Conservation (phyloP, 768 basidiomycete species). For the Daedaleopsis nitida region DNA sequence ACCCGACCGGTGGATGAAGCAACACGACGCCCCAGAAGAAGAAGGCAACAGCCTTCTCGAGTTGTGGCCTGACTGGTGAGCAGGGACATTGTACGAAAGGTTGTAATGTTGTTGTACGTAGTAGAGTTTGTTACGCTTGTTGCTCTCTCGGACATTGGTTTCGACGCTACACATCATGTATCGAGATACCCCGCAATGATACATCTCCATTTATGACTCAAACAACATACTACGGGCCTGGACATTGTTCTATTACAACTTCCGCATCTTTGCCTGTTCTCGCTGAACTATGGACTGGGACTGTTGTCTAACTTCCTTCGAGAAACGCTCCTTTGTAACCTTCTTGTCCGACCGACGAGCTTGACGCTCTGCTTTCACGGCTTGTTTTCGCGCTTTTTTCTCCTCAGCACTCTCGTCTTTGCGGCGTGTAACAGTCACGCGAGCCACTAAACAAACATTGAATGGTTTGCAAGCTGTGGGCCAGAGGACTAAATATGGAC, state of each 20-base stretch:
- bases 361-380: slow-evolving; percentile 68
- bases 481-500: not conserved
- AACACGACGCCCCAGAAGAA: slow-evolving; percentile 76
- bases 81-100: not conserved
- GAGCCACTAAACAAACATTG: slow-evolving; percentile 25
- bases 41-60: slow-evolving; percentile 48
- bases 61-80: slow-evolving; percentile 44
- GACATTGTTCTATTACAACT: slow-evolving; percentile 26
- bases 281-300: slow-evolving; percentile 48
- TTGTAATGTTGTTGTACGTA: not conserved
- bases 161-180: not conserved
- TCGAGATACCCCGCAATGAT: slow-evolving; percentile 1
- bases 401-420: slow-evolving; percentile 78
- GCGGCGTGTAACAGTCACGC: slow-evolving; percentile 64
- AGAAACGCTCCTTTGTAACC: slow-evolving; percentile 61
- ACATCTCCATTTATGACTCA: not conserved
- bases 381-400: slow-evolving; percentile 71
- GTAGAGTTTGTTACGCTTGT: not conserved
- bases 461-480: not conserved
- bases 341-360: slow-evolving; percentile 69
- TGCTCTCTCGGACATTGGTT: not conserved
- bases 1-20: slow-evolving; percentile 92
- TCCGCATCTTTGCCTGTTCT: slow-evolving; percentile 38
- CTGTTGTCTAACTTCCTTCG: slow-evolving; percentile 62
- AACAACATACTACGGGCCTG: not conserved